Evolutionary conservation across 2,329 filamentous ascomycete genomes (phyloP).

Genomic region (Verticillium isaacii): DNA sequence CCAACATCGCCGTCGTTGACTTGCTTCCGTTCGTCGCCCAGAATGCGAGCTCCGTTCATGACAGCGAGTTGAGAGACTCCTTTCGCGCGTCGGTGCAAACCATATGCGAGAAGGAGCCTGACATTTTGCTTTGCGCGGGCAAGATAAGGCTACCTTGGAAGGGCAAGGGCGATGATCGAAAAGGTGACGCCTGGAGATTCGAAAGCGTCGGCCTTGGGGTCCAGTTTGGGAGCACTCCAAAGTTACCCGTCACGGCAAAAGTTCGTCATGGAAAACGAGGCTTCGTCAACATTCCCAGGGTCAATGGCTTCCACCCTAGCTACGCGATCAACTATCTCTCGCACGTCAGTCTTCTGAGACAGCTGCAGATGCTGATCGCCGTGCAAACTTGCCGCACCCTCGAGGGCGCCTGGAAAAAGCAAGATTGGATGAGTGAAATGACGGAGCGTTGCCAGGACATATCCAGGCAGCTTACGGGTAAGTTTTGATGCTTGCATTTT

Average conservation of each 20-base stretch:
- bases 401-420: slow-evolving; percentile 4
- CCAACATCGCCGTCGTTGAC: slow-evolving; percentile 8
- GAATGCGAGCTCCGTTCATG: not conserved
- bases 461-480: not conserved
- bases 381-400: slow-evolving; percentile 6
- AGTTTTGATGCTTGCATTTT: not conserved
- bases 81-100: not conserved
- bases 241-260: not conserved
- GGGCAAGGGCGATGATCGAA: slow-evolving; percentile 4
- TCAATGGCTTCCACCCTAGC: slow-evolving; percentile 15
- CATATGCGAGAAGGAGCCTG: slow-evolving; percentile 8
- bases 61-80: not conserved
- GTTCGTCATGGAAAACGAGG: not conserved
- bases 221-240: slow-evolving; percentile 3
- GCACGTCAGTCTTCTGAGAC: slow-evolving; percentile 9
- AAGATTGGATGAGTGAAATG: slow-evolving; percentile 7
- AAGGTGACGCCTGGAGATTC: slow-evolving; percentile 8
- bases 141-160: slow-evolving; percentile 3
- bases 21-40: slow-evolving; percentile 7
- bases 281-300: slow-evolving; percentile 3
- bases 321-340: slow-evolving; percentile 11
- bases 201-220: slow-evolving; percentile 7
- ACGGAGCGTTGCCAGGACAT: not conserved
- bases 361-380: slow-evolving; percentile 7
- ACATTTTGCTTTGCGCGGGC: slow-evolving; percentile 12